Base-by-base conservation (phyloP, 495 filamentous ascomycete genomes). In the Alectoria sarmentosa region DNA sequence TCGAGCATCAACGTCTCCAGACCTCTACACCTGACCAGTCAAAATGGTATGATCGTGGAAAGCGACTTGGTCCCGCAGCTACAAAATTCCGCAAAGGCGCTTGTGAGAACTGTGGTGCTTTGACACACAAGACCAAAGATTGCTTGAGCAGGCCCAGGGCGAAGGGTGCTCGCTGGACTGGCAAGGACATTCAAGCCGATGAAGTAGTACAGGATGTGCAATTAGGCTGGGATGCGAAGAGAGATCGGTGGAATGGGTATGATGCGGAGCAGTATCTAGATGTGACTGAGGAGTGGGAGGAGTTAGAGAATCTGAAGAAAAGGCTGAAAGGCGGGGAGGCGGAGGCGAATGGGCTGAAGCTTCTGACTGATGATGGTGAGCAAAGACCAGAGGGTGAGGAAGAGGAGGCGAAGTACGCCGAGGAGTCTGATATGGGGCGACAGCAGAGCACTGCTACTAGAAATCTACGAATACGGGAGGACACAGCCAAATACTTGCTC, bases 81-180 rank as follows among this genome's bases (percentile, higher is more conserved):
- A 98, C 94, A 66, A 98, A 96, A 72, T 98, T 90, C 76, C 90
- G 95, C 69, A 97, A 97, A 78, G 94, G 94, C 69, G 91, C 94
- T 49, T 98, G 94, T 76, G 91, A 96, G 76, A 98, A 98, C 78
- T 98, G 94, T 79, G 94, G 94, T 71, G 90, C 92, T 36, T 91
- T 96, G 86, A 91, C 90, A 68, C 94, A 98, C 78, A 95, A 94
- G 73, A 89, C 87, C 34, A 96, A 95, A 71, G 92, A 96, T 69
- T 98, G 94, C 72, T 78, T 98, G 55, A 91, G 86, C 72, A 85
- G 93, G 65, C 95, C 92, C 15, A 84, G 94, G 65, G 95, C 95
- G 66, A 83, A 89, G 37, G 95, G 95, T 58, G 94, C 94, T 5
- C 90, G 87, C 73, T 97, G 89, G 88, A 96, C 91, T 0, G 94